Evolutionary conservation across 345 rosid genomes (phyloP).

Genomic region (Turritis glabra): DNA sequence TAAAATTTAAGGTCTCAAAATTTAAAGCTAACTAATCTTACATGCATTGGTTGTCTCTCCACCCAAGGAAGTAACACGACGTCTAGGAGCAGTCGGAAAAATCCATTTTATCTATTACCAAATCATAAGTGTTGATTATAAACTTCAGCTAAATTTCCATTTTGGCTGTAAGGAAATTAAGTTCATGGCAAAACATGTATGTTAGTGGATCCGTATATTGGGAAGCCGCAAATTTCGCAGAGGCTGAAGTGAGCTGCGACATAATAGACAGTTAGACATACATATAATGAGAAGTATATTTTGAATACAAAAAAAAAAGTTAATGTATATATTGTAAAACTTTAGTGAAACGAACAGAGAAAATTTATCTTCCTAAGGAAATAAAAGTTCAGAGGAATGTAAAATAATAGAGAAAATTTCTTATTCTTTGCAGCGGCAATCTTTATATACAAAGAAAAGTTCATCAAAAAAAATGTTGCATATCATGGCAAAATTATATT

Average conservation of each 20-base stretch:
- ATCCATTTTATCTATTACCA: conserved; percentile 73
- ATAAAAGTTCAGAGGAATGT: too few relatives aligned
- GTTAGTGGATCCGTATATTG: too few relatives aligned
- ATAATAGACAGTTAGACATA: background rate
- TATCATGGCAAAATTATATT: background rate
- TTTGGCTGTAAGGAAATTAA: background rate
- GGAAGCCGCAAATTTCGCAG: background rate
- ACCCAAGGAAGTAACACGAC: conserved; percentile 59
- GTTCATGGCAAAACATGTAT: background rate
- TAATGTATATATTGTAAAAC: background rate
- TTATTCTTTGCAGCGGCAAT: background rate
- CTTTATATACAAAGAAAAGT: too few relatives aligned
- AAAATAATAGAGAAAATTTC: too few relatives aligned
- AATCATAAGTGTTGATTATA: background rate
- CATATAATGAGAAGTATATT: background rate
- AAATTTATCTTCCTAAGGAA: background rate
- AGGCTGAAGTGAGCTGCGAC: background rate
- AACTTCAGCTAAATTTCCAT: background rate
- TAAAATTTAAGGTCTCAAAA: background rate
- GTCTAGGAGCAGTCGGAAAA: conserved; percentile 85
- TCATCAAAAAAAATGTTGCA: background rate
- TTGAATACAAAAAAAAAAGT: too few relatives aligned
- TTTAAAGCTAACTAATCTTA: conserved; percentile 31
- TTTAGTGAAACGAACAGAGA: background rate
- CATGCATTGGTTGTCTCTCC: conserved; percentile 73